phyloP scores from a whole-genome alignment of 495 filamentous ascomycete genomes.

The Chaetomium tenue region DNA sequence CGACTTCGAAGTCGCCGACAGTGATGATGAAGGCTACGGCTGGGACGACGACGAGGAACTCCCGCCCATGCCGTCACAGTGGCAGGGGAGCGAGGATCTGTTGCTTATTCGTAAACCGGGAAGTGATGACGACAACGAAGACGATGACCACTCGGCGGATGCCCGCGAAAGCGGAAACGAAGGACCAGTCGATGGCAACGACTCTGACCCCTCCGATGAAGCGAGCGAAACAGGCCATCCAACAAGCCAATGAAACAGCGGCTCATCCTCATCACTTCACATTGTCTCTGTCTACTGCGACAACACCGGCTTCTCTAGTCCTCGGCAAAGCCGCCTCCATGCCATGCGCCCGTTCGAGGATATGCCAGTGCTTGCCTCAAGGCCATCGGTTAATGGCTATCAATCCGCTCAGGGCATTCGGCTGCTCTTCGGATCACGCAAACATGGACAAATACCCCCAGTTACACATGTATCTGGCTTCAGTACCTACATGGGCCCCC shows the following conservation, averaged over 20 bases:
- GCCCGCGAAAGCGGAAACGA: background rate
- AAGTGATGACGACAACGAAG: conserved; percentile 35
- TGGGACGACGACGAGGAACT: conserved; percentile 51
- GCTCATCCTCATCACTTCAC: background rate
- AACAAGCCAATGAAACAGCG: background rate
- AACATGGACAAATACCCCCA: background rate
- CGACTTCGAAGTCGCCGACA: conserved; percentile 49
- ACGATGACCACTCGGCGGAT: conserved; percentile 28
- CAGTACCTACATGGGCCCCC: background rate
- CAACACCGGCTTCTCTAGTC: background rate
- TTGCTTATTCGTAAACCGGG: conserved; percentile 37
- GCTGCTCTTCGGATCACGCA: conserved; percentile 3
- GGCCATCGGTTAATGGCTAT: conserved; percentile 1
- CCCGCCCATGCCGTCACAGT: conserved; percentile 49
- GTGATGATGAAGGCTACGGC: conserved; percentile 53
- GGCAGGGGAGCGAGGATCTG: conserved; percentile 54
- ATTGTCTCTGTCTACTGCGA: background rate
- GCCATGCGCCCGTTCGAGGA: background rate
- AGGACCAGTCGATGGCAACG: background rate
- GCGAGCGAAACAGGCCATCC: background rate
- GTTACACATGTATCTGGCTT: background rate
- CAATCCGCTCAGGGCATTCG: background rate
- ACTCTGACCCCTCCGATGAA: background rate
- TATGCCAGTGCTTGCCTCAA: background rate
- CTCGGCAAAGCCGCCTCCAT: background rate